Percentiles rank a stretch among this genome's conserved stretches.
Evolutionary conservation across 345 rosid species (phyloP).

Genomic region (Draba incana): DNA sequence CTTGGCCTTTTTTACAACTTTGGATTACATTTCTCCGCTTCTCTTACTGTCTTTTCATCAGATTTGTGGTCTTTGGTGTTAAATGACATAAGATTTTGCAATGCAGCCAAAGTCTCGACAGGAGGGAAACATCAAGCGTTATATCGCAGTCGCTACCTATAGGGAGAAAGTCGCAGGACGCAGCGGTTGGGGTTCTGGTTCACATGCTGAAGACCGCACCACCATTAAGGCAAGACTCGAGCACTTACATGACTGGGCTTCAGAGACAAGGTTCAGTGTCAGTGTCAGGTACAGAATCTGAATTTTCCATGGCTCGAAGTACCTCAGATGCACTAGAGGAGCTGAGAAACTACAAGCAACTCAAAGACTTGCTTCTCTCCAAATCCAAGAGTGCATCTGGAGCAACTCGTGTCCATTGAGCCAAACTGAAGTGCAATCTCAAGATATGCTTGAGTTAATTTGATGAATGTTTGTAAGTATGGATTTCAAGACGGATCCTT

Average conservation of each 20-base stretch:
- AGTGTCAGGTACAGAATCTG: slow-evolving; percentile 58
- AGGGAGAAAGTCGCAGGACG: slow-evolving; percentile 75
- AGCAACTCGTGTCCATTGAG: slow-evolving; percentile 52
- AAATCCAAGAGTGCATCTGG: slow-evolving; percentile 52
- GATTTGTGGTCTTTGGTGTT: slow-evolving; percentile 17
- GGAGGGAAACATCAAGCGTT: slow-evolving; percentile 49
- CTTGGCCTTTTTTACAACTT: neutral
- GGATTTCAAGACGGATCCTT: neutral
- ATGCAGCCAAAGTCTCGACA: slow-evolving; percentile 55
- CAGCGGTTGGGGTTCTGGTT: slow-evolving; percentile 89
- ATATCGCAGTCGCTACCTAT: slow-evolving; percentile 48
- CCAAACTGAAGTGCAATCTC: slow-evolving; percentile 14
- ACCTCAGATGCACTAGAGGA: slow-evolving; percentile 82
- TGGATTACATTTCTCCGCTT: neutral
- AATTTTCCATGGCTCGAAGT: slow-evolving; percentile 67
- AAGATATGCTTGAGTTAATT: neutral
- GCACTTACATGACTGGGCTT: slow-evolving; percentile 56
- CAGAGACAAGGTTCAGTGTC: slow-evolving; percentile 53
- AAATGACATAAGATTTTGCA: slow-evolving; percentile 13
- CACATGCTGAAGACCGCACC: slow-evolving; percentile 82
- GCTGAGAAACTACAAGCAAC: slow-evolving; percentile 75
- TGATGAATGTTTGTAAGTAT: slow-evolving; percentile 31
- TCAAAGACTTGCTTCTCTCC: slow-evolving; percentile 77
- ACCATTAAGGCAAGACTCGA: slow-evolving; percentile 73
- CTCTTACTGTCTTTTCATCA: neutral